Conservation (phyloP, 2,329 filamentous ascomycete genomes). For the Amylocarpus encephaloides region DNA sequence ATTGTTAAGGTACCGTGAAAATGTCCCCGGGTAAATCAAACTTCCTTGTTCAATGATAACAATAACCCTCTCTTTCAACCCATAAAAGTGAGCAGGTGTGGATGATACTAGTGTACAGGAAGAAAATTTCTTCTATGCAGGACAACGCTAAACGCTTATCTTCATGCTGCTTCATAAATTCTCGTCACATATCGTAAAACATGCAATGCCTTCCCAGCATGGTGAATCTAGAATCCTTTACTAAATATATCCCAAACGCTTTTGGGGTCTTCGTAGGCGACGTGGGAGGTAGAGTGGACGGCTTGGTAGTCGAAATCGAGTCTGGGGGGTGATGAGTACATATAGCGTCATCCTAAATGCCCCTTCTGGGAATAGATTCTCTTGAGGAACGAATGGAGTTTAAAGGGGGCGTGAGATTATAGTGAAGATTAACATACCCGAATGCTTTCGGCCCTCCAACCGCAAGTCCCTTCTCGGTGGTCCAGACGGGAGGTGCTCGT, state of each 20-base stretch:
- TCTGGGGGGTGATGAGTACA: constrained; percentile 7
- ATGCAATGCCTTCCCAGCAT: too few species aligned
- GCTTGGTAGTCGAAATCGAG: constrained; percentile 25
- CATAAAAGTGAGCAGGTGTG: too few species aligned
- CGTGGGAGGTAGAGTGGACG: constrained; percentile 10
- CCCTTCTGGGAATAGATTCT: neutral
- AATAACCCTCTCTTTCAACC: too few species aligned
- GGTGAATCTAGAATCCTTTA: neutral
- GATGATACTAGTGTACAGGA: too few species aligned
- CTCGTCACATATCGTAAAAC: too few species aligned
- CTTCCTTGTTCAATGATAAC: too few species aligned
- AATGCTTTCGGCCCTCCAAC: constrained; percentile 38
- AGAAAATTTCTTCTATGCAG: too few species aligned
- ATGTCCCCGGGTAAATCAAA: too few species aligned
- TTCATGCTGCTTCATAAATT: too few species aligned
- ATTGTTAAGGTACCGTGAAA: too few species aligned
- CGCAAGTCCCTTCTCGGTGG: constrained; percentile 32
- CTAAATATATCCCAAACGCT: constrained; percentile 29
- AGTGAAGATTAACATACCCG: constrained; percentile 27
- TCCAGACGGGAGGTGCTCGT: constrained; percentile 45
- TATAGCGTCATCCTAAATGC: neutral
- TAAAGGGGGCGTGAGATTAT: neutral
- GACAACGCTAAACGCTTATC: too few species aligned
- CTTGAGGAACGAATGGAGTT: neutral
- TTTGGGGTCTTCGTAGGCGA: constrained; percentile 23